A percentile compares a stretch with the other conserved stretches of the same genome.
Conservation (phyloP, 202 grass and related monocot genomes). For the Dendrocalamus latiflorus region DNA sequence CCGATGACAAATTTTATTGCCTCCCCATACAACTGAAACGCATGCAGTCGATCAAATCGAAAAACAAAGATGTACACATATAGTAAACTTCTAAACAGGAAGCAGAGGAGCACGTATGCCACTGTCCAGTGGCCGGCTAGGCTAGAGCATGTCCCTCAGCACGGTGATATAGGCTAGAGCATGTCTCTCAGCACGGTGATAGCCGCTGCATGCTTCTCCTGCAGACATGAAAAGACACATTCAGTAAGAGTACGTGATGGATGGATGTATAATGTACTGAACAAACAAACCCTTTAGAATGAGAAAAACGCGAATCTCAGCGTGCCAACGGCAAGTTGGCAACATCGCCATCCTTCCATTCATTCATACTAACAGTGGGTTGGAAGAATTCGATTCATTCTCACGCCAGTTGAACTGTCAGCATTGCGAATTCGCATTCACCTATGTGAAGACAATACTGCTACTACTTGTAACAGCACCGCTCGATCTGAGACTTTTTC, state of each 20-base stretch:
- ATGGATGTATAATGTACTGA: not conserved
- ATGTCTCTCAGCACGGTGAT: not conserved
- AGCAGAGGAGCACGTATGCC: not conserved
- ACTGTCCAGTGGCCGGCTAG: not conserved
- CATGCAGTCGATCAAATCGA: not conserved
- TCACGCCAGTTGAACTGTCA: not conserved
- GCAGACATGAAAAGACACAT: not conserved
- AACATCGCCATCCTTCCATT: no score
- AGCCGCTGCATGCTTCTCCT: constrained; percentile 50
- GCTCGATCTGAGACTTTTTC: not conserved
- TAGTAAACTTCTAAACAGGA: not conserved
- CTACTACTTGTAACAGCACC: not conserved
- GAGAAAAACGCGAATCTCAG: no score
- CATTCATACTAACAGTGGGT: not conserved
- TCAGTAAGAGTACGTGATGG: not conserved
- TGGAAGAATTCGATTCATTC: not conserved
- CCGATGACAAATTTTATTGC: not conserved
- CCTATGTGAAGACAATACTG: not conserved
- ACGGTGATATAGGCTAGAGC: no score
- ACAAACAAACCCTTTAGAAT: not conserved
- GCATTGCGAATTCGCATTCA: not conserved
- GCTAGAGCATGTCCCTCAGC: constrained; percentile 45
- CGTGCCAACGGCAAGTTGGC: no score
- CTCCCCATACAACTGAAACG: not conserved
- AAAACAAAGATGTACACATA: not conserved